Evolutionary conservation across 768 basidiomycete species (phyloP).

Genomic region (Boletellus emodensis): DNA sequence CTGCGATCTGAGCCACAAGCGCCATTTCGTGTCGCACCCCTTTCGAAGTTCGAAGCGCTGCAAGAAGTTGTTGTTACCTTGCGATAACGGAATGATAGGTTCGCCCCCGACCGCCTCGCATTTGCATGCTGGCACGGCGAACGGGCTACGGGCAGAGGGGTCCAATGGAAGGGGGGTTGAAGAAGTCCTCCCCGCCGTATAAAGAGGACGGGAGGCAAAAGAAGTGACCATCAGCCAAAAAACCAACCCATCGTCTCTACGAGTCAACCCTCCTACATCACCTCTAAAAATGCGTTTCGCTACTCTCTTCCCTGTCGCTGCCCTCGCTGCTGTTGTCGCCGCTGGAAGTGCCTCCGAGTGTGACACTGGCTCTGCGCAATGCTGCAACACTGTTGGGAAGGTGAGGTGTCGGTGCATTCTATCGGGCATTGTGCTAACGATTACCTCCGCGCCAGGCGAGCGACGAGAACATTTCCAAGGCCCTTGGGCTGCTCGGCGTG

Average conservation of each 20-base stretch:
- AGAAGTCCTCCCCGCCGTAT: neutral
- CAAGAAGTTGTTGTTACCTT: too few relatives aligned
- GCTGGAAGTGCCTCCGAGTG: constrained; percentile 3
- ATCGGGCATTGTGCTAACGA: neutral
- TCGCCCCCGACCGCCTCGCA: too few relatives aligned
- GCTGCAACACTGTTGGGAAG: constrained; percentile 9
- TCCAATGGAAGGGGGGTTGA: too few relatives aligned
- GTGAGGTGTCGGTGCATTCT: neutral
- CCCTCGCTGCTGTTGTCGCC: constrained; percentile 11
- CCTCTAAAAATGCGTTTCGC: neutral
- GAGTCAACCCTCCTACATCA: neutral
- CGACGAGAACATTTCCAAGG: neutral
- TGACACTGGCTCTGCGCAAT: constrained; percentile 4
- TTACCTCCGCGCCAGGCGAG: neutral
- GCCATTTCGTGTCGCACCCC: too few relatives aligned
- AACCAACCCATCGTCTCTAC: neutral
- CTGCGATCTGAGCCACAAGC: too few relatives aligned
- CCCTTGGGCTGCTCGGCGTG: neutral
- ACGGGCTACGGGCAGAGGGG: too few relatives aligned
- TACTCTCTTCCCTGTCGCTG: constrained; percentile 6
- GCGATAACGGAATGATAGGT: too few relatives aligned
- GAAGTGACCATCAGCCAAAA: neutral
- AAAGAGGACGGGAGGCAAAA: neutral
- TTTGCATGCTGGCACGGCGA: too few relatives aligned
- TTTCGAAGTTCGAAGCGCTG: too few relatives aligned